Base-by-base conservation (phyloP, 139 green algal species). In the Chlorella sp. region DNA sequence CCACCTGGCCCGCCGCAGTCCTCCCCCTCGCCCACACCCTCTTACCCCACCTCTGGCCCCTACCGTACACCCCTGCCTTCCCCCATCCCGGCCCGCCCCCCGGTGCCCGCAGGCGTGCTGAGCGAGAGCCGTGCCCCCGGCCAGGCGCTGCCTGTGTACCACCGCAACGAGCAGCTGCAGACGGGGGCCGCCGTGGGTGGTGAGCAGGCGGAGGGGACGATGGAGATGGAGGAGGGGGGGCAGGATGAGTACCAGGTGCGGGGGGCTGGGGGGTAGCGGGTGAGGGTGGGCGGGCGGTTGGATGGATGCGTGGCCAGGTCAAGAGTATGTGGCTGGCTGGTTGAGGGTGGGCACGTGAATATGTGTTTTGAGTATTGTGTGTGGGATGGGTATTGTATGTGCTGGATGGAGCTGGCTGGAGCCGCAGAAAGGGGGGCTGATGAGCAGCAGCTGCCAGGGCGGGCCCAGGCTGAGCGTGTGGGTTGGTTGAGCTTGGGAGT, bases 81-180 rank as follows among this genome's bases (percentile, higher is more conserved):
- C 39, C 77, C 40, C 78, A 2, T 12, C 21, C 39, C 78, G 39
- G 3, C 26, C 40, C 15, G 3, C 37, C 21, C 76, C 76, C n/a
- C 19, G 4, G 12, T 40, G 28, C 34, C 12, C 18, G 64, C 87
- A 91, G 87, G 87, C 36, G 87, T 91, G 42, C n/a, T 91, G 78
- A 89, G 84, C 37, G 80, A 90, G 36, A 81, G 48, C 40, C 66
- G 89, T 18, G 86, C 37, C 19, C 32, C 36, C 24, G 80, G 66
- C 11, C 73, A 83, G 81, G 32, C 64, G 30, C 80, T 94, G 78
- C 75, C 75, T 21, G 48, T 89, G 66, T 96, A 95, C 91, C 84
- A 68, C 1, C 79, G 90, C 36, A 93, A 93, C 77, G 90, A 93
- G 66, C 40, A 88, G 36, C 77, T 92, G 77, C 81, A 90, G 78